These are phyloP conservation scores for Vicia sativa DNA, from an alignment of 306 rosid species.

Conservation along the genomic window DNA sequence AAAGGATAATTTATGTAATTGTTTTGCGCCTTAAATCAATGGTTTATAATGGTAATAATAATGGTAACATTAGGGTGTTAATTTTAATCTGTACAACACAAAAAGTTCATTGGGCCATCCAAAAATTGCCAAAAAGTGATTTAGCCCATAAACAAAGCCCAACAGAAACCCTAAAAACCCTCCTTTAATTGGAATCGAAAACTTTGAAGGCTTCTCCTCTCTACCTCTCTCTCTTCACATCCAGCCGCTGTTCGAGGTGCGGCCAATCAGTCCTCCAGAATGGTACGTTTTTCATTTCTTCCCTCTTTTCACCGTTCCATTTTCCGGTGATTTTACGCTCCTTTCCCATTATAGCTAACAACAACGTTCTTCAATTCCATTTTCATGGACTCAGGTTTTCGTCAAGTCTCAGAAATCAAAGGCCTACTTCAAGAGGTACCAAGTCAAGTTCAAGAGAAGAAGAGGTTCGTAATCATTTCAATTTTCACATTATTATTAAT, in stretches of 20 bases:
- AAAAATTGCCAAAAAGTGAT: background rate
- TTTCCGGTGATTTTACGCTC: background rate
- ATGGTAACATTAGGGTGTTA: background rate
- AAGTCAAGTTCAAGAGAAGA: slow-evolving; percentile 89
- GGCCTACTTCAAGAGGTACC: slow-evolving; percentile 79
- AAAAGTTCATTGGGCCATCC: background rate
- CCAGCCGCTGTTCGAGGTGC: slow-evolving; percentile 26
- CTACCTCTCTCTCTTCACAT: background rate
- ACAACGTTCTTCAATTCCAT: background rate
- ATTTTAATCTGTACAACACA: background rate
- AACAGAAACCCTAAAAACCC: slow-evolving; percentile 7
- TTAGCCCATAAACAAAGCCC: slow-evolving; percentile 3
- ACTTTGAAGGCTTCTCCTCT: background rate
- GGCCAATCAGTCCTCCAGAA: slow-evolving; percentile 3
- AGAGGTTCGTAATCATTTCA: slow-evolving; percentile 47
- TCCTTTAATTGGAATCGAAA: background rate
- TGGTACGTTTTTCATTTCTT: slow-evolving; percentile 5
- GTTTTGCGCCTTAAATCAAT: too few species aligned
- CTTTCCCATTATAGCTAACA: background rate
- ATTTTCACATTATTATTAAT: background rate
- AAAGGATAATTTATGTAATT: too few species aligned
- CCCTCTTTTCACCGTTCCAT: background rate
- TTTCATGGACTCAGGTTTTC: slow-evolving; percentile 44
- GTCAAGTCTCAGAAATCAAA: slow-evolving; percentile 68
- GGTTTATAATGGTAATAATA: background rate